Conservation (phyloP, 768 basidiomycete genomes). For the Russula sp. region DNA sequence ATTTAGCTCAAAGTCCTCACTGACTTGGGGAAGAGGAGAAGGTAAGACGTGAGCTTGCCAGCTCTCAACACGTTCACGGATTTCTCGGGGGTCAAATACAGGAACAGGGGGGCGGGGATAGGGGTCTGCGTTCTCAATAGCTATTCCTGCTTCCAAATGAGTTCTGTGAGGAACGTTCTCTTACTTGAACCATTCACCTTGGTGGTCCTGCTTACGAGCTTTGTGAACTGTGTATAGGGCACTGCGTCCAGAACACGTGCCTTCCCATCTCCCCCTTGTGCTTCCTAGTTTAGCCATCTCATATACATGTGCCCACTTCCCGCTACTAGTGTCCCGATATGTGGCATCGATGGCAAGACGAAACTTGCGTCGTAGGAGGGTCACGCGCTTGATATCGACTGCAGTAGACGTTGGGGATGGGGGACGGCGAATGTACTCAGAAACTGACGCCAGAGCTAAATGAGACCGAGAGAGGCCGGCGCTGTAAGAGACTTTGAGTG, state of each 20-base stretch:
- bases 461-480: slow-evolving; percentile 15
- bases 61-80: slow-evolving; percentile 21
- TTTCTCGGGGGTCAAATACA: slow-evolving; percentile 2
- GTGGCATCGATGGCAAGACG: slow-evolving; percentile 20
- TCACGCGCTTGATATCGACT: slow-evolving; percentile 8
- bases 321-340: slow-evolving; percentile 21
- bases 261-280: slow-evolving; percentile 26
- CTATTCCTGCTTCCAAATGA: slow-evolving; percentile 15
- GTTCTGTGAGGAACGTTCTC: neutral
- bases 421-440: slow-evolving; percentile 9
- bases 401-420: slow-evolving; percentile 22
- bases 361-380: slow-evolving; percentile 17
- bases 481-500: slow-evolving; percentile 8
- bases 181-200: slow-evolving; percentile 19
- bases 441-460: slow-evolving; percentile 22
- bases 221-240: neutral
- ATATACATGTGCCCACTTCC: slow-evolving; percentile 26
- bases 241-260: slow-evolving; percentile 24
- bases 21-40: slow-evolving; percentile 8
- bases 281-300: slow-evolving; percentile 25
- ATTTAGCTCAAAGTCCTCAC: neutral
- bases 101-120: slow-evolving; percentile 18
- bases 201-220: slow-evolving; percentile 1
- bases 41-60: slow-evolving; percentile 20
- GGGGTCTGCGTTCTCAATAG: slow-evolving; percentile 5